Evolutionary conservation across 257 asterid genomes (phyloP).

Genomic region (Petunia secreta): DNA sequence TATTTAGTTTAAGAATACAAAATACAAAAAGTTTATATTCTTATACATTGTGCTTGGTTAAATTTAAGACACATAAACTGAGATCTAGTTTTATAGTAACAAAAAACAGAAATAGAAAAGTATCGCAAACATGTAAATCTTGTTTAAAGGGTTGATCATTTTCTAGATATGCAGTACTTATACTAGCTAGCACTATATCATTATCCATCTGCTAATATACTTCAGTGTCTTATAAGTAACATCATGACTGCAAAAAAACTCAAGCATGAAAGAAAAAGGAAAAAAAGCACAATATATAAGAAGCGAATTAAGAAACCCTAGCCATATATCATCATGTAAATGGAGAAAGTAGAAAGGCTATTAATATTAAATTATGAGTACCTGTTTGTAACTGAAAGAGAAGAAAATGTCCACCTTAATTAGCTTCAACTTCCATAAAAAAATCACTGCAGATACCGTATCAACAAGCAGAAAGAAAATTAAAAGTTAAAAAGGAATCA

Average conservation of each 20-base stretch:
- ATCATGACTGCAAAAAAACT: not conserved
- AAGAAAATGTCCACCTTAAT: not conserved
- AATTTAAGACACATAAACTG: too few relatives aligned
- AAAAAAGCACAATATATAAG: not conserved
- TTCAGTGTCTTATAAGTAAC: not conserved
- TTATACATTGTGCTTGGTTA: too few relatives aligned
- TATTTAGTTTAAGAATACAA: too few relatives aligned
- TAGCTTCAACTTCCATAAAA: not conserved
- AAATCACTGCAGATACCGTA: too few relatives aligned
- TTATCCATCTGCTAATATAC: not conserved
- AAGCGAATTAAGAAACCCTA: constrained; percentile 14
- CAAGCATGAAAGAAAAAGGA: not conserved
- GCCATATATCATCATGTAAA: not conserved
- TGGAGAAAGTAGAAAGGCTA: not conserved
- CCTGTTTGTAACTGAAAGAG: not conserved
- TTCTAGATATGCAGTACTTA: too few relatives aligned
- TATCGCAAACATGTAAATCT: too few relatives aligned
- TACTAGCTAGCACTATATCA: not conserved
- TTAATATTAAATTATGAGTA: not conserved
- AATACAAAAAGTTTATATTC: too few relatives aligned
- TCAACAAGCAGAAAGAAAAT: not conserved
- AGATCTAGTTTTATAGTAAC: too few relatives aligned
- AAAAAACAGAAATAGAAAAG: too few relatives aligned
- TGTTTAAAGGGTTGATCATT: too few relatives aligned
- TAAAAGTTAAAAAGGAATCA: too few relatives aligned